Conservation (phyloP, 2,329 filamentous ascomycete species). For the Lasiodiplodia gonubiensis region DNA sequence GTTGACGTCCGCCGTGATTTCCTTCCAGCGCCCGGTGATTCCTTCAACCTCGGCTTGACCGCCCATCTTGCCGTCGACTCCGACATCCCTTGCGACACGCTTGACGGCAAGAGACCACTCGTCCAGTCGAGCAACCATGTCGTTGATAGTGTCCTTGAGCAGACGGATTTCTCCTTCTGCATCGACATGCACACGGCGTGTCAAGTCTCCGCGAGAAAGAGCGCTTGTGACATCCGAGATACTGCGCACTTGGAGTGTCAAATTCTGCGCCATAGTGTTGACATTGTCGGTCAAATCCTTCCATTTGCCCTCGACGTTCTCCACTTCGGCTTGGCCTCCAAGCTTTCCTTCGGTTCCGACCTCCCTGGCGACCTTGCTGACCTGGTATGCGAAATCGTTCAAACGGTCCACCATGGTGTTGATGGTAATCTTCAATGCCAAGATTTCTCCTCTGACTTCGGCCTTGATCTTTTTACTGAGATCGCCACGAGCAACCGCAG, state of each 20-base stretch:
- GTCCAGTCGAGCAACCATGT: conserved; percentile 95
- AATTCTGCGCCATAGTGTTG: conserved; percentile 70
- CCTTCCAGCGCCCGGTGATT: conserved; percentile 93
- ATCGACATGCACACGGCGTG: conserved; percentile 92
- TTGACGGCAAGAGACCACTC: conserved; percentile 97
- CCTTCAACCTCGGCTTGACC: conserved; percentile 94
- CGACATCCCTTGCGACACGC: conserved; percentile 92
- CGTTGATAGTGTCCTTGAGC: conserved; percentile 95
- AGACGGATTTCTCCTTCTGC: conserved; percentile 94
- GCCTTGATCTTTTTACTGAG: conserved; percentile 59
- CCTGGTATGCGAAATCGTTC: conserved; percentile 68
- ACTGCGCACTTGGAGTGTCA: conserved; percentile 75
- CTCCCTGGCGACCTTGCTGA: conserved; percentile 69
- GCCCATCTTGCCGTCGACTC: conserved; percentile 97
- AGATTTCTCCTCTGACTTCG: conserved; percentile 58
- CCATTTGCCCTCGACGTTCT: conserved; percentile 71
- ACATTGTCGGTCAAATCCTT: conserved; percentile 71
- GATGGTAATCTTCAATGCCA: conserved; percentile 81
- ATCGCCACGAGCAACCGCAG: conserved; percentile 58
- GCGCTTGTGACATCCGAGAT: conserved; percentile 95
- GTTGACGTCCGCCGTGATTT: conserved; percentile 96
- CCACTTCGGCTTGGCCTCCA: conserved; percentile 68
- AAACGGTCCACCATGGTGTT: conserved; percentile 71
- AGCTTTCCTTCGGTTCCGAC: conserved; percentile 69
- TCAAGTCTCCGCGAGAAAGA: conserved; percentile 95